These are phyloP conservation scores for Penicillium cinerascens DNA, from an alignment of 495 filamentous ascomycete genomes.

Conservation along the genomic window DNA sequence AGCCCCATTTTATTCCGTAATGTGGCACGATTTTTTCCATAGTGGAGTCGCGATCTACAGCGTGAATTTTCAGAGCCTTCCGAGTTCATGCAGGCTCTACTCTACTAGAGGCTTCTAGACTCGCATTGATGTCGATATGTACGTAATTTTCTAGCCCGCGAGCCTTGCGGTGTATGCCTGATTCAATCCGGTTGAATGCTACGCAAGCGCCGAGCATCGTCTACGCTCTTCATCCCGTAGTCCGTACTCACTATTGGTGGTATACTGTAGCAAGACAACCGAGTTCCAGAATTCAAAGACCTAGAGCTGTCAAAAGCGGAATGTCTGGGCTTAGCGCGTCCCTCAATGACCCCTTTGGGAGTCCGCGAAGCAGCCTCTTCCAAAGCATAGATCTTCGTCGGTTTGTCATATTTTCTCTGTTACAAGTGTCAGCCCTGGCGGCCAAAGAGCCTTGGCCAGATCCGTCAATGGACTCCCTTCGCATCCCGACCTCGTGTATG, in stretches of 20 bases:
- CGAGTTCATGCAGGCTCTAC: background rate
- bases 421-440: background rate
- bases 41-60: background rate
- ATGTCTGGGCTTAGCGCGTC: background rate
- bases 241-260: background rate
- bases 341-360: conserved; percentile 3
- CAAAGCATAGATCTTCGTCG: background rate
- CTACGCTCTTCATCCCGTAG: background rate
- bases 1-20: background rate
- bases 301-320: background rate
- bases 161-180: background rate
- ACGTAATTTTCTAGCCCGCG: background rate
- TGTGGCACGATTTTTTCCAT: background rate
- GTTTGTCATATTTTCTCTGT: background rate
- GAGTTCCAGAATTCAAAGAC: background rate
- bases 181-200: background rate
- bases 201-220: background rate
- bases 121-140: background rate
- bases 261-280: background rate
- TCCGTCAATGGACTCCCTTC: conserved; percentile 4
- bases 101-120: background rate
- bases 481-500: background rate
- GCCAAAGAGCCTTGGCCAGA: background rate
- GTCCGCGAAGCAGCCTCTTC: background rate
- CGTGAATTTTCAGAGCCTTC: background rate